phyloP scores from a whole-genome alignment of 1,284 basidiomycete species.

The Microbotryum silenes-acaulis region DNA sequence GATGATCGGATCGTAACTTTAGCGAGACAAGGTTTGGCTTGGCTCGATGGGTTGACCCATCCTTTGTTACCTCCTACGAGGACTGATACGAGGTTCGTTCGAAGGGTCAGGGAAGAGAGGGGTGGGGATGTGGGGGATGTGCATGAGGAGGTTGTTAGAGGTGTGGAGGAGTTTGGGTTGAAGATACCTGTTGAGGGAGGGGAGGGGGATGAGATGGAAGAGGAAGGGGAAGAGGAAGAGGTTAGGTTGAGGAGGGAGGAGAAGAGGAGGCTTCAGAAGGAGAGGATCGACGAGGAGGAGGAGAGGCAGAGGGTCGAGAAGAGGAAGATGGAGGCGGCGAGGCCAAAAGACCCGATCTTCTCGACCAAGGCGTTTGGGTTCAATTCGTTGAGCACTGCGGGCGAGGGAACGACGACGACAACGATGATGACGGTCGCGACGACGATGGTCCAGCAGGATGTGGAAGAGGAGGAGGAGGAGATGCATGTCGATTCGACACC shows the following conservation, averaged over 20 bases:
- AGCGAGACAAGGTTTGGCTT: constrained; percentile 10
- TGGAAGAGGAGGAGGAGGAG: not conserved
- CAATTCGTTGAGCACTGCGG: too few species aligned
- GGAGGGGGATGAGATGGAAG: constrained; percentile 3
- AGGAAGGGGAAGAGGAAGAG: not conserved
- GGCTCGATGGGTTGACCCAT: constrained; percentile 7
- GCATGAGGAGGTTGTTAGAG: constrained; percentile 3
- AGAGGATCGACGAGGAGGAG: too few species aligned
- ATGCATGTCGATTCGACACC: not conserved
- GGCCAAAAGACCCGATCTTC: not conserved
- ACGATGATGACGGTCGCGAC: constrained; percentile 1
- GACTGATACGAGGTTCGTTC: not conserved
- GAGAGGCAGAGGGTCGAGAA: too few species aligned
- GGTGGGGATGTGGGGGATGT: constrained; percentile 1
- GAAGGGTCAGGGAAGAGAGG: constrained; percentile 14
- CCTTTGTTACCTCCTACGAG: constrained; percentile 3
- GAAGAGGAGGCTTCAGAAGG: too few species aligned
- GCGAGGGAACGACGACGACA: not conserved
- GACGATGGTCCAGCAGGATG: constrained; percentile 8
- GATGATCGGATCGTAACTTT: not conserved
- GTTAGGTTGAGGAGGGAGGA: too few species aligned
- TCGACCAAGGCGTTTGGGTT: constrained; percentile 10
- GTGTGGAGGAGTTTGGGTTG: not conserved
- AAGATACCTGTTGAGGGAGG: constrained; percentile 5
- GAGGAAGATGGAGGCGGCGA: too few species aligned